A percentile compares a stretch with the other conserved stretches of the same genome.
These are phyloP conservation scores for Myrica gale DNA, from an alignment of 306 rosid species.

Conservation along the genomic window DNA sequence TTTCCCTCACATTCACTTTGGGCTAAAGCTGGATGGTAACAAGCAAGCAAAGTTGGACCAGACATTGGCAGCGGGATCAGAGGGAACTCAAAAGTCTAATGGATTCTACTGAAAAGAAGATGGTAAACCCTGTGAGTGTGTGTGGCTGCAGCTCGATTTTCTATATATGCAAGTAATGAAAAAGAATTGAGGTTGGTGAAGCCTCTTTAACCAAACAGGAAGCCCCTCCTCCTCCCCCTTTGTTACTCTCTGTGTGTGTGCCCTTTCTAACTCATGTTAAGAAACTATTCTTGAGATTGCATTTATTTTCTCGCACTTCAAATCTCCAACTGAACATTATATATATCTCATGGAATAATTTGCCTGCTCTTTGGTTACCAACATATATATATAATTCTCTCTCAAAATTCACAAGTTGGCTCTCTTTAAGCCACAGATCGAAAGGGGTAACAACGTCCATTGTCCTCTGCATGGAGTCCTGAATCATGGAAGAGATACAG, in stretches of 20 bases:
- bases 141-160: slow-evolving; percentile 20
- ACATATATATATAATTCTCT: too few species aligned
- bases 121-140: slow-evolving; percentile 30
- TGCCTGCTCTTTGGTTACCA: background rate
- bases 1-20: slow-evolving; percentile 95
- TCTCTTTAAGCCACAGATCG: too few species aligned
- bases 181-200: slow-evolving; percentile 41
- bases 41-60: slow-evolving; percentile 66
- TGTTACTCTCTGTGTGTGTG: slow-evolving; percentile 24
- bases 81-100: slow-evolving; percentile 55
- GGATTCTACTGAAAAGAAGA: slow-evolving; percentile 50
- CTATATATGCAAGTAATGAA: slow-evolving; percentile 30
- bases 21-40: slow-evolving; percentile 78
- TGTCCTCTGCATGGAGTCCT: too few species aligned
- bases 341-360: slow-evolving; percentile 19
- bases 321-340: slow-evolving; percentile 20
- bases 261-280: slow-evolving; percentile 10
- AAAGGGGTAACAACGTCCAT: too few species aligned
- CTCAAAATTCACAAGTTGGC: too few species aligned
- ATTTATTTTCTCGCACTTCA: slow-evolving; percentile 37
- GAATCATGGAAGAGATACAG: too few species aligned
- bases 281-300: slow-evolving; percentile 36
- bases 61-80: slow-evolving; percentile 35
- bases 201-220: slow-evolving; percentile 39
- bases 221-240: slow-evolving; percentile 36